These are phyloP conservation scores for Neoscytalidium dimidiatum DNA, from an alignment of 2,329 filamentous ascomycete genomes.

Conservation along the genomic window DNA sequence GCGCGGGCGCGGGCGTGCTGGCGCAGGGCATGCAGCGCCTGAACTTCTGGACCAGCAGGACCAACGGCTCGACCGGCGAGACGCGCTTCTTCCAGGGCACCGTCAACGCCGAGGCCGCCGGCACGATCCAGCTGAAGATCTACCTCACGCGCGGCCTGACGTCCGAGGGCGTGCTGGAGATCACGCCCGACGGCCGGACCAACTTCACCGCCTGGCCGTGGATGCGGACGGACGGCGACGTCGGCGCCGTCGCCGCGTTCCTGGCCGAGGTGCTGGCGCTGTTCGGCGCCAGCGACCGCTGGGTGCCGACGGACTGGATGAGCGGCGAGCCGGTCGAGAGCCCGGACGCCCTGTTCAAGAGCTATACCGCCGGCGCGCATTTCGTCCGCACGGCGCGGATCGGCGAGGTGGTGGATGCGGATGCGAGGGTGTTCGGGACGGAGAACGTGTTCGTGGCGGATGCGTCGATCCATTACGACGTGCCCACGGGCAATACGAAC, in stretches of 20 bases:
- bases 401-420: conserved; percentile 51
- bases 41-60: conserved; percentile 47
- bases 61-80: conserved; percentile 40
- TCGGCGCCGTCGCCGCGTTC: conserved; percentile 61
- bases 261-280: conserved; percentile 62
- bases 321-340: conserved; percentile 60
- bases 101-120: conserved; percentile 41
- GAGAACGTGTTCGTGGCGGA: conserved; percentile 50
- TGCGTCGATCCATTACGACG: conserved; percentile 48
- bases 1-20: conserved; percentile 42
- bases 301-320: conserved; percentile 45
- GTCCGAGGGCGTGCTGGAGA: conserved; percentile 59
- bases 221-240: conserved; percentile 58
- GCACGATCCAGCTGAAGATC: conserved; percentile 37
- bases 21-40: conserved; percentile 49
- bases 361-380: conserved; percentile 45
- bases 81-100: conserved; percentile 47
- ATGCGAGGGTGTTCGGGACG: conserved; percentile 51
- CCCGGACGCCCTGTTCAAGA: conserved; percentile 38
- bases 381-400: conserved; percentile 60
- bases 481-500: conserved; percentile 40
- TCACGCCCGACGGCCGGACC: conserved; percentile 48
- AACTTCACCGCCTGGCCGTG: conserved; percentile 61
- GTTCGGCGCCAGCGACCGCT: conserved; percentile 56
- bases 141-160: conserved; percentile 51